phyloP scores from a whole-genome alignment of 352 stramenopile genomes.

The Phytopythium sindhum region DNA sequence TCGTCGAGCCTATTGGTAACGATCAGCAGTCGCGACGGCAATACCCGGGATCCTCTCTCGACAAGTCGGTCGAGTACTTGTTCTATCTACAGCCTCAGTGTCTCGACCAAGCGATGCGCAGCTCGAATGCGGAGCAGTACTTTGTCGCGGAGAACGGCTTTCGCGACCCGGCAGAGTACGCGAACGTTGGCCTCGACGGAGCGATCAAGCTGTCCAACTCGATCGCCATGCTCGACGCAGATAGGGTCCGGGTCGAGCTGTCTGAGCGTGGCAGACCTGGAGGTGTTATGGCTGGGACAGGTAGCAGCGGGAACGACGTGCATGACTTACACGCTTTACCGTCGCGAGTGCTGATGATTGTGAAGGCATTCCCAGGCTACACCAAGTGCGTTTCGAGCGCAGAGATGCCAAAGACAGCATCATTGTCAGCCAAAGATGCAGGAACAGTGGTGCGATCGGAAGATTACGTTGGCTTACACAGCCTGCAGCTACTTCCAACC shows the following conservation, averaged over 20 bases:
- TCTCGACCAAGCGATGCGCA: slow-evolving; percentile 34
- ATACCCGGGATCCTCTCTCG: slow-evolving; percentile 28
- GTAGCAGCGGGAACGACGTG: neutral
- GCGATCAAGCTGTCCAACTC: slow-evolving; percentile 79
- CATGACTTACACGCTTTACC: slow-evolving; percentile 9
- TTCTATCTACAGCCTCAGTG: slow-evolving; percentile 64
- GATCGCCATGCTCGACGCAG: slow-evolving; percentile 50
- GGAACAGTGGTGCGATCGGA: neutral
- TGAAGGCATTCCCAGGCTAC: slow-evolving; percentile 84
- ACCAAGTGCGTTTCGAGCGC: slow-evolving; percentile 37
- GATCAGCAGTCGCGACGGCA: neutral
- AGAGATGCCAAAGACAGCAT: slow-evolving; percentile 11
- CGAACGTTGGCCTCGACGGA: slow-evolving; percentile 39
- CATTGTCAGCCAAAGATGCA: neutral
- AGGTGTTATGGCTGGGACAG: no score
- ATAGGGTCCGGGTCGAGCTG: slow-evolving; percentile 17
- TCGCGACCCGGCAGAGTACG: slow-evolving; percentile 46
- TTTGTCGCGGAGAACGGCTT: slow-evolving; percentile 70
- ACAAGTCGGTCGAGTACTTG: slow-evolving; percentile 76
- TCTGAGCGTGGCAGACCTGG: neutral
- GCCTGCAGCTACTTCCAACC: slow-evolving; percentile 37
- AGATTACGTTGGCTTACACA: slow-evolving; percentile 48
- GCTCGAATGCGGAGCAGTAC: slow-evolving; percentile 48
- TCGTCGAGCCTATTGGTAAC: slow-evolving; percentile 2
- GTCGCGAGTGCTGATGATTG: slow-evolving; percentile 50